A percentile compares a stretch with the other conserved stretches of the same genome.
Evolutionary conservation across 345 rosid species (phyloP).

Genomic region (Fremontodendron californicum): DNA sequence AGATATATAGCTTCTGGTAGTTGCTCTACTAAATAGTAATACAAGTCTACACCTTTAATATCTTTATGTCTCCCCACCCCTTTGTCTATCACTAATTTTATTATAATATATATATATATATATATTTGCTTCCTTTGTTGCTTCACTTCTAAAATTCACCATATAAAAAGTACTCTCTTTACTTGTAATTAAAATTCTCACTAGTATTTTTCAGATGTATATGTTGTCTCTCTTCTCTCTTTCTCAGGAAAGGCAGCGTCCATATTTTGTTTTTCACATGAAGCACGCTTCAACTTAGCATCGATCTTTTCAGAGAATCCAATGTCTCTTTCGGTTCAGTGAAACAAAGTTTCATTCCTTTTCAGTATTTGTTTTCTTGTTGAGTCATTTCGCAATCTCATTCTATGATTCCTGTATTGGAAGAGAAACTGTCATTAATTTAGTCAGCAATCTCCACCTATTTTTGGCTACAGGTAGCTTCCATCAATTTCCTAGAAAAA

Average conservation of each 20-base stretch:
- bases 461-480: too few relatives aligned
- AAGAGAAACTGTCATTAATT: neutral
- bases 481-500: neutral
- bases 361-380: neutral
- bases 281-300: neutral
- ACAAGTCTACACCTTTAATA: slow-evolving; percentile 23
- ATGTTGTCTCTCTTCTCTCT: neutral
- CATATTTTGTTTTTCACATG: neutral
- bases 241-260: neutral
- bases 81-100: neutral
- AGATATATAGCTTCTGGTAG: slow-evolving; percentile 51
- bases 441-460: too few relatives aligned
- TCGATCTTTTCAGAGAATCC: slow-evolving; percentile 4
- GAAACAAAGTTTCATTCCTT: neutral
- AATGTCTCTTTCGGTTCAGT: neutral
- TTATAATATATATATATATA: too few relatives aligned
- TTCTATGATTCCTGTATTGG: neutral
- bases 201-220: neutral
- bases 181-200: neutral
- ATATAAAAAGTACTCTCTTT: neutral
- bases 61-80: slow-evolving; percentile 17
- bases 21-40: slow-evolving; percentile 35
- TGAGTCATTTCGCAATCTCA: neutral
- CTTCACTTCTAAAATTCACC: slow-evolving; percentile 20
- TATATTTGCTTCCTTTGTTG: neutral